phyloP scores from a whole-genome alignment of 768 basidiomycete genomes.

The Cyclocybe aegerita region DNA sequence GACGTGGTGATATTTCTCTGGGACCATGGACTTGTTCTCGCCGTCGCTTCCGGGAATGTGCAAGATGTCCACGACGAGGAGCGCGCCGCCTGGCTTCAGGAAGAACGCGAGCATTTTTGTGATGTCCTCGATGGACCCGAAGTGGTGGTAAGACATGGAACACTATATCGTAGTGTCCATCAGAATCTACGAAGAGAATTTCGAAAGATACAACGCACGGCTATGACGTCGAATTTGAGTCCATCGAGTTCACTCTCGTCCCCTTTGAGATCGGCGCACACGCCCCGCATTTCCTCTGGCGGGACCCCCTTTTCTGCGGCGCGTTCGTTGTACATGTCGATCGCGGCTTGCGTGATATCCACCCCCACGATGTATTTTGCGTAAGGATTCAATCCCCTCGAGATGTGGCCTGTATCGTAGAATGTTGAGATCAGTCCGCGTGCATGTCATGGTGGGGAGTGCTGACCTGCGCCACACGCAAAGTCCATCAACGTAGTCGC shows the following conservation, averaged over 20 bases:
- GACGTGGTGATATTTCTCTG: constrained; percentile 21
- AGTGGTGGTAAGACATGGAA: constrained; percentile 62
- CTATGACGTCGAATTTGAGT: constrained; percentile 64
- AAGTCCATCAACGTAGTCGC: constrained; percentile 66
- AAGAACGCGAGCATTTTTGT: constrained; percentile 48
- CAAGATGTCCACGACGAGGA: constrained; percentile 56
- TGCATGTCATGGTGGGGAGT: not conserved
- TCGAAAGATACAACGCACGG: constrained; percentile 41
- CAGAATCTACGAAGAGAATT: too few species aligned
- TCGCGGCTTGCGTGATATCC: constrained; percentile 72
- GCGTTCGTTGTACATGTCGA: constrained; percentile 62
- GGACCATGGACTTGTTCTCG: constrained; percentile 17
- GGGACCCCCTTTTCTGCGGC: constrained; percentile 61
- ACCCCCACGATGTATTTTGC: constrained; percentile 67
- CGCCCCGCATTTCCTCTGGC: constrained; percentile 64
- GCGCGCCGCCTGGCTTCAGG: constrained; percentile 54
- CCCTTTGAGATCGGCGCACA: constrained; percentile 51
- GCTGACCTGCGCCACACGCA: constrained; percentile 68
- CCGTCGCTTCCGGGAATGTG: constrained; percentile 20
- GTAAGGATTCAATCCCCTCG: constrained; percentile 58
- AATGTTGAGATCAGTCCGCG: not conserved
- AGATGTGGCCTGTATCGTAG: constrained; percentile 51
- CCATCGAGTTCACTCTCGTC: constrained; percentile 47
- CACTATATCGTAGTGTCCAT: constrained; percentile 39
- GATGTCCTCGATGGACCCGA: constrained; percentile 43